Percentiles rank a stretch among this genome's conserved stretches.
phyloP scores from a whole-genome alignment of 179 eudicot species.

The Silene noctiflora region DNA sequence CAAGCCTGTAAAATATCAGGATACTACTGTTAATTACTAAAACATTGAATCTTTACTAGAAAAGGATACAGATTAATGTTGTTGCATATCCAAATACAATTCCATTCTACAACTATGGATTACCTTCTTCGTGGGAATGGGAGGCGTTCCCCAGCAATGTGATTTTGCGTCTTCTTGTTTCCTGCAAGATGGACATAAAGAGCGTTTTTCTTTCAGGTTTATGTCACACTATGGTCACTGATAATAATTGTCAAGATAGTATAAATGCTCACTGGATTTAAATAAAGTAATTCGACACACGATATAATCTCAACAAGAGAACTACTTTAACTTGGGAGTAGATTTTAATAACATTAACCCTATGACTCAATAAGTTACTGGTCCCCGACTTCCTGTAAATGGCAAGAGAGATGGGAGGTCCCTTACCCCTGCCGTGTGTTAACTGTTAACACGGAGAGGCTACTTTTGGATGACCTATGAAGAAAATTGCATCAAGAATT shows the following conservation, averaged over 20 bases:
- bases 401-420: no score
- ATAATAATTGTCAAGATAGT: not conserved
- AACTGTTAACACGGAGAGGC: no score
- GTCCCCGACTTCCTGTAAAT: no score
- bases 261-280: not conserved
- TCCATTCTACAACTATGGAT: not conserved
- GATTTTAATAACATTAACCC: no score
- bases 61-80: slow-evolving; percentile 1
- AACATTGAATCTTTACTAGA: not conserved
- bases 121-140: slow-evolving; percentile 59
- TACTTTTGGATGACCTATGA: no score
- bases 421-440: no score
- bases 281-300: not conserved
- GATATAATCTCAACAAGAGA: not conserved
- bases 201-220: not conserved
- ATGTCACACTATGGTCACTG: not conserved
- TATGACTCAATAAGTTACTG: no score
- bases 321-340: not conserved
- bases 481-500: no score
- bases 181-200: slow-evolving; percentile 31
- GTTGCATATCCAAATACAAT: not conserved
- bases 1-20: slow-evolving; percentile 44
- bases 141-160: slow-evolving; percentile 63
- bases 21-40: not conserved
- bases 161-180: slow-evolving; percentile 38